Base-by-base conservation (phyloP, 345 rosid genomes). In the Lenwebbia sp. region DNA sequence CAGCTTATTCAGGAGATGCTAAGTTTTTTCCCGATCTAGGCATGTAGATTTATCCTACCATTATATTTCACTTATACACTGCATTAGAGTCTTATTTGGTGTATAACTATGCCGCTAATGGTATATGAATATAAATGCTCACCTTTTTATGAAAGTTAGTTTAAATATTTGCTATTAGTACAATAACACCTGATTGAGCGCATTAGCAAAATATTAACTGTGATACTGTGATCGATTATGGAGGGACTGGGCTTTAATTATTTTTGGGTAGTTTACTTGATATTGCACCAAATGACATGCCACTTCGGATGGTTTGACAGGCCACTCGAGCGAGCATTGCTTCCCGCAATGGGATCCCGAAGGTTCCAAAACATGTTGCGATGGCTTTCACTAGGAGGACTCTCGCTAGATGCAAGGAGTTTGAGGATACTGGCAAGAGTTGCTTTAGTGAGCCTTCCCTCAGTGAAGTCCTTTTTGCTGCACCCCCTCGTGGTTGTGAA, bases 391-490 rank as follows among this genome's bases (percentile, higher is more conserved):
- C 89, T 85, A 91, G 87, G 89, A 92, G 96, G 76, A 90, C 92
- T 54, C 93, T 93, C 40, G 91, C 89, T 56, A 91, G 93, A 92
- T 92, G 93, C 70, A 89, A 81, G 56, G 91, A 90, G 86, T 92
- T 91, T 82, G 91, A 92, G 88, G 93, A 91, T 57, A 89, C 93
- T 19, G 96, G 93, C 60, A 89, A 87, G 86, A 92, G 94, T 85
- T 91, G 96, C 90, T 93, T 92, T 82, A 62, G 88, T 47, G 94
- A 93, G 58, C 91, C 94, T 88, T 62, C 90, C 81, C 89, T 91
- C 74, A 89, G 89, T 33, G 95, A 93, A 86, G 87, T 87, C 86
- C 88, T 92, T 85, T 86, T 87, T 49, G 88, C 91, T 83, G 30
- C 88, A 53, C 88, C 92, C 82, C 85, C 87, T 85, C 28, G 51